These are phyloP conservation scores for Globisporangium camurandrum DNA, from an alignment of 352 stramenopile species.

Conservation along the genomic window DNA sequence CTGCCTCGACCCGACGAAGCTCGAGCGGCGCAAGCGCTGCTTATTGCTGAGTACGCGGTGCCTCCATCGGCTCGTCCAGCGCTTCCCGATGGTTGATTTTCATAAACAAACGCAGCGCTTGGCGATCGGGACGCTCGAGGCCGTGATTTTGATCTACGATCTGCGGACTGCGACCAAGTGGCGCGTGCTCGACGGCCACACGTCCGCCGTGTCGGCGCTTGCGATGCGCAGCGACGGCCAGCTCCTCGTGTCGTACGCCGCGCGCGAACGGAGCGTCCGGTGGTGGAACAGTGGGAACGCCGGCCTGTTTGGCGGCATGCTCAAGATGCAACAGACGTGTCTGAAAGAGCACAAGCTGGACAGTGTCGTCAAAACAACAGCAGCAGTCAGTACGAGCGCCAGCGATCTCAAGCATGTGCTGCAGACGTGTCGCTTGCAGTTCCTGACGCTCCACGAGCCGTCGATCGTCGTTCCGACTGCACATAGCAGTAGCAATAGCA, in stretches of 20 bases:
- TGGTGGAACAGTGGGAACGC: conserved; percentile 84
- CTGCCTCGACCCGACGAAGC: conserved; percentile 80
- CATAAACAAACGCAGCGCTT: conserved; percentile 83
- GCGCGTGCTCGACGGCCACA: conserved; percentile 79
- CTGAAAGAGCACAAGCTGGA: conserved; percentile 77
- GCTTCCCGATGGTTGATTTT: conserved; percentile 86
- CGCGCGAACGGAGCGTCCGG: conserved; percentile 64
- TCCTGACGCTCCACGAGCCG: conserved; percentile 55
- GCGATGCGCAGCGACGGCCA: conserved; percentile 65
- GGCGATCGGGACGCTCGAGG: conserved; percentile 80
- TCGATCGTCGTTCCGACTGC: conserved; percentile 3
- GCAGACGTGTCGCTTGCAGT: conserved; percentile 79
- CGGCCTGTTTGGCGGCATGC: conserved; percentile 72
- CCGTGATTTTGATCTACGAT: conserved; percentile 86
- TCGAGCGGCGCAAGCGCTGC: conserved; percentile 67
- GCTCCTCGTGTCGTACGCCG: conserved; percentile 78
- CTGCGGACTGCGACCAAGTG: conserved; percentile 84
- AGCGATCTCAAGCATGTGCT: conserved; percentile 80
- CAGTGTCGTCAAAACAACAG: conserved; percentile 25
- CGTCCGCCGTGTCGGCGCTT: conserved; percentile 60
- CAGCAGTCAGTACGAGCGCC: conserved; percentile 42
- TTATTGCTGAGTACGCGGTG: conserved; percentile 72
- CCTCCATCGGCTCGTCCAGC: conserved; percentile 71
- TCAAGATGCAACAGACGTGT: conserved; percentile 86
- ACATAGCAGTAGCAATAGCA: too few relatives aligned